A percentile compares a stretch with the other conserved stretches of the same genome.
Evolutionary conservation across 164 flowering plant genomes (phyloP).

Genomic region (Piper longum): DNA sequence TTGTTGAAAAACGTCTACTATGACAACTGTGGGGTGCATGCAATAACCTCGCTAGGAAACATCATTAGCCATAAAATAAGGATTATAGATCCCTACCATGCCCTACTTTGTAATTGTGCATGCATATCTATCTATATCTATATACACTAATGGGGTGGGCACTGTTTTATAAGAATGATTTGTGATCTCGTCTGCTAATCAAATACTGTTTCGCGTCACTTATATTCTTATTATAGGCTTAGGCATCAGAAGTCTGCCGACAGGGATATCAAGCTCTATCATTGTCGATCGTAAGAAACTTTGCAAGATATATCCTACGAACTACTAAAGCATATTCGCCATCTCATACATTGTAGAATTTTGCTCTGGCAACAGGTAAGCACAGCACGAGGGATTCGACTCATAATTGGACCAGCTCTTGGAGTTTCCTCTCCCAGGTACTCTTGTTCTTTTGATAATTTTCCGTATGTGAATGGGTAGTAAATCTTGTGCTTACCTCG

Average conservation of each 20-base stretch:
- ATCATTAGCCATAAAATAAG: too few relatives aligned
- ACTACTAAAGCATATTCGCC: background rate
- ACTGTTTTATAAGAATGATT: too few relatives aligned
- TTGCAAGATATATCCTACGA: background rate
- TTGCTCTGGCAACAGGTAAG: slow-evolving; percentile 21
- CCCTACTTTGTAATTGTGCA: too few relatives aligned
- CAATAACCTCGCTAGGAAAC: too few relatives aligned
- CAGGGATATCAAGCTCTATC: slow-evolving; percentile 56
- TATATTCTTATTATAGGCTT: slow-evolving; percentile 31
- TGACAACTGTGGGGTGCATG: too few relatives aligned
- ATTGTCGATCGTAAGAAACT: slow-evolving; percentile 42
- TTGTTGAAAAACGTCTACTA: slow-evolving; percentile 18
- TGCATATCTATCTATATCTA: too few relatives aligned
- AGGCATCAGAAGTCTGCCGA: slow-evolving; percentile 51
- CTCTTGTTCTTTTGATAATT: background rate
- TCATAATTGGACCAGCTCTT: slow-evolving; percentile 45
- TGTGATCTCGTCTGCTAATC: too few relatives aligned
- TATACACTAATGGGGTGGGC: too few relatives aligned
- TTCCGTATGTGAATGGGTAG: too few relatives aligned
- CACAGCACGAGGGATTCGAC: slow-evolving; percentile 44
- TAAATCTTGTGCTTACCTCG: too few relatives aligned
- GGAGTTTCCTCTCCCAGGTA: slow-evolving; percentile 56
- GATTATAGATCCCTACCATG: too few relatives aligned
- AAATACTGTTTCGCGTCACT: too few relatives aligned
- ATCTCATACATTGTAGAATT: background rate